Evolutionary conservation across 257 asterid genomes (phyloP).

Genomic region (Ilex asprella): DNA sequence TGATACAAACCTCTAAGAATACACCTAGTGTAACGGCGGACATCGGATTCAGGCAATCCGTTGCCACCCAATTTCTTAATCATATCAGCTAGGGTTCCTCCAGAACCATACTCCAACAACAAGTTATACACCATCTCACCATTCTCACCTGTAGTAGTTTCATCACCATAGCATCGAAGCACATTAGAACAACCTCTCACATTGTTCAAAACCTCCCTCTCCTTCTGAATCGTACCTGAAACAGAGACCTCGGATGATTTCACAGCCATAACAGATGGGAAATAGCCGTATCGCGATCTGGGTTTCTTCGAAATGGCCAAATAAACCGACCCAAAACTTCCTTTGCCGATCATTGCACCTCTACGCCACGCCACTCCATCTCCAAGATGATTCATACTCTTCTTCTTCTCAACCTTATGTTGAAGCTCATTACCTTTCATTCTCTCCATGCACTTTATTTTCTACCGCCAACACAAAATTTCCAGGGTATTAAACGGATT

Average conservation of each 20-base stretch:
- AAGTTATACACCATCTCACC: conserved; percentile 75
- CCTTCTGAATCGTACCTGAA: conserved; percentile 93
- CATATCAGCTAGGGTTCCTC: conserved; percentile 67
- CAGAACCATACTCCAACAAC: conserved; percentile 80
- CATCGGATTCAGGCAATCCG: conserved; percentile 65
- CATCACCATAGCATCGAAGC: conserved; percentile 77
- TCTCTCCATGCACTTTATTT: conserved; percentile 9
- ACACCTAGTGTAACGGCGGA: conserved; percentile 42
- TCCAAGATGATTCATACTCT: conserved; percentile 44
- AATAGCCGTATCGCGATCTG: conserved; percentile 56
- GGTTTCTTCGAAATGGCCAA: conserved; percentile 76
- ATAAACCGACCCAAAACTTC: conserved; percentile 85
- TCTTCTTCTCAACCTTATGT: conserved; percentile 11
- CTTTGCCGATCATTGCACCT: conserved; percentile 86
- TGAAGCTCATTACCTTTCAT: conserved; percentile 7
- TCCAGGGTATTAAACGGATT: no score
- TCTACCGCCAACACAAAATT: no score
- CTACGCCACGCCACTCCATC: conserved; percentile 89
- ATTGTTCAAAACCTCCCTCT: conserved; percentile 56
- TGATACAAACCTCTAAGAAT: conserved; percentile 58
- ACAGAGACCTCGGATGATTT: conserved; percentile 93
- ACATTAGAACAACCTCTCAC: conserved; percentile 54
- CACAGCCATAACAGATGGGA: conserved; percentile 79
- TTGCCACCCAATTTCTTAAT: conserved; percentile 39
- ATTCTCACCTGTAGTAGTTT: conserved; percentile 61